phyloP scores from a whole-genome alignment of 495 filamentous ascomycete species.

The Daldinia childiae region DNA sequence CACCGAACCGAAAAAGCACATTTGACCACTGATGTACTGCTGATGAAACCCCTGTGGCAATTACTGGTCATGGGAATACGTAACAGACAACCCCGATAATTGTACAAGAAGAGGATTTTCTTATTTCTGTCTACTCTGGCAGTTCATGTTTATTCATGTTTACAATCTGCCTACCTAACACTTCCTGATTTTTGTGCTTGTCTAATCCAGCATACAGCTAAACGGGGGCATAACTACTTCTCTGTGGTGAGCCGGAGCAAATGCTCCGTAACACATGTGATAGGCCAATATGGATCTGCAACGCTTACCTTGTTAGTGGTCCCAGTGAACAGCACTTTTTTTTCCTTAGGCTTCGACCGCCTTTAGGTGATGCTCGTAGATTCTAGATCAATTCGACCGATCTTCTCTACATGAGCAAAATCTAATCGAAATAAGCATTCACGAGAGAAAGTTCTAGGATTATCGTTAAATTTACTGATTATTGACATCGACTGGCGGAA shows the following conservation, averaged over 20 bases:
- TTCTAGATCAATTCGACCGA: constrained; percentile 33
- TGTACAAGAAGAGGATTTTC: constrained; percentile 31
- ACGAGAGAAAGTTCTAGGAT: constrained; percentile 5
- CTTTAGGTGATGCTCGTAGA: constrained; percentile 28
- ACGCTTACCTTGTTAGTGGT: constrained; percentile 49
- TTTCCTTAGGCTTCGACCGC: constrained; percentile 29
- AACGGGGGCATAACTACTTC: constrained; percentile 41
- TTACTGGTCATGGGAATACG: constrained; percentile 48
- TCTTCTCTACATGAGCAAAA: constrained; percentile 14
- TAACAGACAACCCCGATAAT: constrained; percentile 32
- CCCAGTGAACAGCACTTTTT: constrained; percentile 30
- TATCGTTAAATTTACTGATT: not conserved
- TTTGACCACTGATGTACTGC: constrained; percentile 36
- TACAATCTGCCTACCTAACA: constrained; percentile 36
- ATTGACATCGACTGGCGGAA: not conserved
- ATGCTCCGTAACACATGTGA: constrained; percentile 48
- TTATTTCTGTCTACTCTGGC: constrained; percentile 43
- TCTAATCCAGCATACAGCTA: constrained; percentile 42
- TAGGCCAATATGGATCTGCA: constrained; percentile 44
- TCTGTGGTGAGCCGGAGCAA: constrained; percentile 49
- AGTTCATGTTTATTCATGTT: constrained; percentile 38
- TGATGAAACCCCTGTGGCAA: constrained; percentile 48
- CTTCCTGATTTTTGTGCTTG: constrained; percentile 42
- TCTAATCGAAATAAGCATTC: constrained; percentile 15
- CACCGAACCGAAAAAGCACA: constrained; percentile 34